Base-by-base conservation (phyloP, 768 basidiomycete genomes). In the Sporobolomyces pararoseus region DNA sequence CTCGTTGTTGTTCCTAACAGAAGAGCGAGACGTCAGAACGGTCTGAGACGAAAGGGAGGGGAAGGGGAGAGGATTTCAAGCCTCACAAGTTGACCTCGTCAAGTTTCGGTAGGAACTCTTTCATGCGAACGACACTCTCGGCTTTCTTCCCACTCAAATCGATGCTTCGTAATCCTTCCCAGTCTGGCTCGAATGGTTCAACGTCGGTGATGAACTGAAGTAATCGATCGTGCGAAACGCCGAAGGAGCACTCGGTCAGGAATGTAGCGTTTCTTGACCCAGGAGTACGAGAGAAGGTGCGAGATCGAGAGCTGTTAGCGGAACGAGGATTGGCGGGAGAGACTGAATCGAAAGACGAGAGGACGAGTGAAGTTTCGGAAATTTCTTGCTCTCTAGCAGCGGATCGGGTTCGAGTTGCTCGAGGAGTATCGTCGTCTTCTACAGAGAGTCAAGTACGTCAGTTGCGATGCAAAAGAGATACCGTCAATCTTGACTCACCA, bases 211-310 rank as follows among this genome's bases (percentile, higher is more conserved):
- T 91, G 75, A 90, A 87, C 78, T 90, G 86, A 2, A 98, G 88
- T 7, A 99, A 85, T 52, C 86, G 85, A 78, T 97, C 95, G 76
- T 91, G 90, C n/a, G 92, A 85, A 51, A 97, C 87, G 21, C 86
- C 91, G 78, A 99, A 99, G 49, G 94, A 97, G 78, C 94, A 97
- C 78, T 98, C 94, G 16, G 95, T 98, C 72, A 98, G 82, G 81
- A 88, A 95, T 1, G 88, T 89, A 13, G 83, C 84, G 72, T 88
- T 78, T 27, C 66, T 23, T n/a, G 64, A 70, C 6, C 52, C 39
- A 7, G 44, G 21, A 5, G 72, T 67, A 21, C 72, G 72, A 10
- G 55, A 50, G 65, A 73, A 70, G 31, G 46, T 64, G 25, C 72
- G 72, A 4, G 59, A 55, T 39, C 52, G 49, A 10, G 62, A 52